These are phyloP conservation scores for Halophytophthora batemanensis DNA, from an alignment of 352 stramenopile species.

Conservation along the genomic window DNA sequence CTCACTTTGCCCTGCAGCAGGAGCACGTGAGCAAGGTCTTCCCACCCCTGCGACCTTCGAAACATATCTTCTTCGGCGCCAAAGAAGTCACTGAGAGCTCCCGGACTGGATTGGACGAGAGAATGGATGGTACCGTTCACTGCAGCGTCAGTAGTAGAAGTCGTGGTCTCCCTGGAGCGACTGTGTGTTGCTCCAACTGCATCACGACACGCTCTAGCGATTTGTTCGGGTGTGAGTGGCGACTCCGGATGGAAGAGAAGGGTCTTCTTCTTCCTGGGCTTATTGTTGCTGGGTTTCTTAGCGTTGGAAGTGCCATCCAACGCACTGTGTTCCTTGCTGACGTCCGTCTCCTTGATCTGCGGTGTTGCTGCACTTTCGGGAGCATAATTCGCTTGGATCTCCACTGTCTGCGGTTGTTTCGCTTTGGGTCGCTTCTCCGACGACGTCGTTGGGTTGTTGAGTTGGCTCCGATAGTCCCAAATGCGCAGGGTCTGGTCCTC, in stretches of 20 bases:
- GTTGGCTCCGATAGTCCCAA: slow-evolving; percentile 48
- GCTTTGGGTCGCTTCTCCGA: slow-evolving; percentile 26
- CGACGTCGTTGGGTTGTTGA: slow-evolving; percentile 4
- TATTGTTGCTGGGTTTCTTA: slow-evolving; percentile 9
- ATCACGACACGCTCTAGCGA: slow-evolving; percentile 16
- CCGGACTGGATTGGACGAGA: slow-evolving; percentile 10
- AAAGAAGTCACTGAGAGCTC: slow-evolving; percentile 14
- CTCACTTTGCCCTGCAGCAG: slow-evolving; percentile 50
- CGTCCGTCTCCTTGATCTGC: background rate
- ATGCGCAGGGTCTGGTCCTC: slow-evolving; percentile 70
- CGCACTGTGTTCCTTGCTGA: background rate
- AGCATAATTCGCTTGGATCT: background rate
- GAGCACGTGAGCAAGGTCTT: slow-evolving; percentile 42
- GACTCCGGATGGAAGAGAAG: slow-evolving; percentile 26
- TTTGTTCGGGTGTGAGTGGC: slow-evolving; percentile 13
- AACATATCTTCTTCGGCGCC: slow-evolving; percentile 25
- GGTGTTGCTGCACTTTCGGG: background rate
- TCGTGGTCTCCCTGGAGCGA: no score
- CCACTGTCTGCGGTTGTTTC: slow-evolving; percentile 22
- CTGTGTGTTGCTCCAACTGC: slow-evolving; percentile 2
- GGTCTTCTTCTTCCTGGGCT: slow-evolving; percentile 23
- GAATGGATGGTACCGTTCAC: slow-evolving; percentile 2
- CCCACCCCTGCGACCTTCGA: slow-evolving; percentile 41
- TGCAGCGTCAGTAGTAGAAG: background rate
- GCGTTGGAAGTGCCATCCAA: slow-evolving; percentile 1